Conservation (phyloP, 345 rosid genomes). For the Eutrema heterophyllum region DNA sequence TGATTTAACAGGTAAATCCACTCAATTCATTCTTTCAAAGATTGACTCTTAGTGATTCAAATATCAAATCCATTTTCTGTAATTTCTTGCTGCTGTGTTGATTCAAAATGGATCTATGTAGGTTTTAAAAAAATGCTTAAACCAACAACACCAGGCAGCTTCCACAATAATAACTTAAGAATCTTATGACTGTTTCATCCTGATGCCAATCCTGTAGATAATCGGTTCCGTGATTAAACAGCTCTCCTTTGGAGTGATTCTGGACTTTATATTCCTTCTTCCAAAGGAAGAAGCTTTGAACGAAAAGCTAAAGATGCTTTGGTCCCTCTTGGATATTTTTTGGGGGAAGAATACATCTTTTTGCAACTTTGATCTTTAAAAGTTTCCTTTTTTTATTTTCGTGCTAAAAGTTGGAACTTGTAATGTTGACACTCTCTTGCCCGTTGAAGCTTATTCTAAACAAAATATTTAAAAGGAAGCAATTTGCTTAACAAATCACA, state of each 20-base stretch:
- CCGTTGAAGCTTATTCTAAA: slow-evolving; percentile 16
- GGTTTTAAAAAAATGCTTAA: neutral
- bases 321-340: slow-evolving; percentile 27
- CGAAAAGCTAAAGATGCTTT: slow-evolving; percentile 23
- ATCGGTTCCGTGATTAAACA: slow-evolving; percentile 10
- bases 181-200: neutral
- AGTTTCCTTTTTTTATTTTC: neutral
- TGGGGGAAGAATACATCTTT: slow-evolving; percentile 25
- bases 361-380: slow-evolving; percentile 15
- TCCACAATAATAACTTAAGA: neutral
- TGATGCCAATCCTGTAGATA: neutral
- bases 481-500: slow-evolving; percentile 23
- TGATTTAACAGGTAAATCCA: neutral
- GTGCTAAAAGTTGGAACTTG: slow-evolving; percentile 11
- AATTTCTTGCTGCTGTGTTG: neutral
- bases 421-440: slow-evolving; percentile 11
- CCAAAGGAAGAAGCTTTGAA: slow-evolving; percentile 20
- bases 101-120: neutral
- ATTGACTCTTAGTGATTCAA: neutral
- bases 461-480: neutral
- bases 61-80: slow-evolving; percentile 4
- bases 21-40: neutral
- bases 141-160: neutral
- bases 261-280: slow-evolving; percentile 17
- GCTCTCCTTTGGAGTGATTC: slow-evolving; percentile 20